Percentiles rank a stretch among this genome's conserved stretches.
Conservation (phyloP, 257 asterid species). For the Solanum chmielewskii region DNA sequence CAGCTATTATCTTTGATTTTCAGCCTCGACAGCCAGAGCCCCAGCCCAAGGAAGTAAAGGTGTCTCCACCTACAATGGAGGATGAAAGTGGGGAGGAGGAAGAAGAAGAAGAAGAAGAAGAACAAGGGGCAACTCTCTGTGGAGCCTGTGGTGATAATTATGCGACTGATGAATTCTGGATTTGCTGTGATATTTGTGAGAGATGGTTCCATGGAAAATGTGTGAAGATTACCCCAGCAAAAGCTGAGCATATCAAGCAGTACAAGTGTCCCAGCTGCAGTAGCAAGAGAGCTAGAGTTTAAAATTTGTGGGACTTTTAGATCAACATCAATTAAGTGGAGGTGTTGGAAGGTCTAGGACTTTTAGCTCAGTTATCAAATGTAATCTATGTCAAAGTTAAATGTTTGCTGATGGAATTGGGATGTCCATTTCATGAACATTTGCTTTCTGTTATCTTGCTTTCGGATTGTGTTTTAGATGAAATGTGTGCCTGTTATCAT, state of each 20-base stretch:
- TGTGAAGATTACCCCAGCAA: background rate
- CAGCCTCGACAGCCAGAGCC: conserved; percentile 26
- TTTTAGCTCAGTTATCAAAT: background rate
- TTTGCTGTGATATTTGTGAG: background rate
- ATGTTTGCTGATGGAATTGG: conserved; percentile 18
- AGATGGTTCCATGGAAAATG: conserved; percentile 4
- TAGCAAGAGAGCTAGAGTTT: conserved; percentile 2
- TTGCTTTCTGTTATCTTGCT: background rate
- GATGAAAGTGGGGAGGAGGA: conserved; percentile 39
- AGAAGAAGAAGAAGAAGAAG: conserved; percentile 26
- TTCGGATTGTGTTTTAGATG: conserved; percentile 3
- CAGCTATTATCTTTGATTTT: background rate
- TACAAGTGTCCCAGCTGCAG: conserved; percentile 1
- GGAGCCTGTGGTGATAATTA: conserved; percentile 53
- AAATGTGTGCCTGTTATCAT: background rate
- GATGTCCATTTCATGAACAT: conserved; percentile 13
- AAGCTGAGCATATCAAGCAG: conserved; percentile 3
- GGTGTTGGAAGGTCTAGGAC: conserved; percentile 5
- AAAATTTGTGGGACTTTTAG: background rate
- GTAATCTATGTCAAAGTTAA: conserved; percentile 4
- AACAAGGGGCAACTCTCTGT: conserved; percentile 41
- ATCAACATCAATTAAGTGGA: background rate
- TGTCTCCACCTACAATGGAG: conserved; percentile 25
- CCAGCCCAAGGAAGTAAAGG: conserved; percentile 20
- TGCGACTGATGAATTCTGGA: conserved; percentile 33